Evolutionary conservation across 2,329 filamentous ascomycete genomes (phyloP).

Genomic region (Aureobasidium sp.): DNA sequence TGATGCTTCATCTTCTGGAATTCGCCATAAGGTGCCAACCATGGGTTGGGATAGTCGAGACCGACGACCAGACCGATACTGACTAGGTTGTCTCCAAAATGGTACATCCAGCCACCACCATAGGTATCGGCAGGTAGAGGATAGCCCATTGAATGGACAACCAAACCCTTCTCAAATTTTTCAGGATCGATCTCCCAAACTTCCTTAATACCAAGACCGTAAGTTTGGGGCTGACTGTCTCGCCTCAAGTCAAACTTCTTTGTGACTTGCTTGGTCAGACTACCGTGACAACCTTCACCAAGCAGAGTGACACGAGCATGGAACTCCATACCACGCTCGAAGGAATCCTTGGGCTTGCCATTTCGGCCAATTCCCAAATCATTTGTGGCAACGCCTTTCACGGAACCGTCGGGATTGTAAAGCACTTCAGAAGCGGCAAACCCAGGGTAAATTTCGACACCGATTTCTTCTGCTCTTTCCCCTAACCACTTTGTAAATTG

Average conservation of each 20-base stretch:
- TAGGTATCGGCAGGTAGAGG: constrained; percentile 84
- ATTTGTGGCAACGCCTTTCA: constrained; percentile 91
- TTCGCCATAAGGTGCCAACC: constrained; percentile 89
- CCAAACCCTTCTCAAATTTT: constrained; percentile 80
- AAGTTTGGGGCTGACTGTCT: constrained; percentile 90
- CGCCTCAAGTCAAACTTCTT: constrained; percentile 87
- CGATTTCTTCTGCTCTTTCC: constrained; percentile 90
- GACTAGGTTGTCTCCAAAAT: constrained; percentile 96
- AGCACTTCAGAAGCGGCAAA: constrained; percentile 92
- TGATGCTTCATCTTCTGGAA: constrained; percentile 99
- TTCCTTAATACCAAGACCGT: constrained; percentile 90
- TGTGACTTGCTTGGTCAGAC: constrained; percentile 86
- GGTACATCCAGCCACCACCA: constrained; percentile 98
- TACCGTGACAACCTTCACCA: constrained; percentile 92
- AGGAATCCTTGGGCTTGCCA: constrained; percentile 80
- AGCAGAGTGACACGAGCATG: constrained; percentile 87
- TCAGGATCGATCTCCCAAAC: constrained; percentile 93
- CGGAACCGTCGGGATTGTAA: constrained; percentile 77
- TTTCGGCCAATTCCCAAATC: constrained; percentile 78
- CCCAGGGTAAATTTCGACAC: constrained; percentile 92
- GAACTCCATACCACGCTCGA: constrained; percentile 98
- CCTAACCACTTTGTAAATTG: constrained; percentile 94
- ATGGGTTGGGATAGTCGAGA: constrained; percentile 93
- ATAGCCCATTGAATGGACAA: constrained; percentile 89
- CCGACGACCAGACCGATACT: constrained; percentile 86